Percentiles rank a stretch among this genome's conserved stretches.
Evolutionary conservation across 2,329 filamentous ascomycete species (phyloP).

Genomic region (Grosmannia huntii): DNA sequence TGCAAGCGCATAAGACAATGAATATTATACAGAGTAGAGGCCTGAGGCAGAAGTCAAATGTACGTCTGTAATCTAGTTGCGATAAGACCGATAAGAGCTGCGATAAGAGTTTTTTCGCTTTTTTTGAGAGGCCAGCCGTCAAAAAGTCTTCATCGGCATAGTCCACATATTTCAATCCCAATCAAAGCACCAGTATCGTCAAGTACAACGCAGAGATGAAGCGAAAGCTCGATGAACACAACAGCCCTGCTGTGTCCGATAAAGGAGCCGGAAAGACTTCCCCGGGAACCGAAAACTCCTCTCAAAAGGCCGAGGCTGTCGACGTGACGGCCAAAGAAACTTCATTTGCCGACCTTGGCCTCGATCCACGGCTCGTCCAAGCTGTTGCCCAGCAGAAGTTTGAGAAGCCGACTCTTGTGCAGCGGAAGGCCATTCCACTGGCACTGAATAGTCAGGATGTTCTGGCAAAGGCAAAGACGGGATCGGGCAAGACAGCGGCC

Average conservation of each 20-base stretch:
- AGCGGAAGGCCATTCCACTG: conserved; percentile 76
- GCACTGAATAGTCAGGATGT: conserved; percentile 82
- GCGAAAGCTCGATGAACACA: conserved; percentile 41
- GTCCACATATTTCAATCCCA: background rate
- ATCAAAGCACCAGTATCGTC: background rate
- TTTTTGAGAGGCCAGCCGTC: background rate
- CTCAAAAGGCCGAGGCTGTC: conserved; percentile 12
- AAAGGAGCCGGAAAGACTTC: background rate
- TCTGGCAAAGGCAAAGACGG: conserved; percentile 83
- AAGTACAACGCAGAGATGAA: conserved; percentile 32
- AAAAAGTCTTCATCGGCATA: background rate
- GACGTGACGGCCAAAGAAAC: conserved; percentile 2
- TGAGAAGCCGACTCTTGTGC: conserved; percentile 75
- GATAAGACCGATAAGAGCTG: background rate
- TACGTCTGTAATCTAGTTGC: background rate
- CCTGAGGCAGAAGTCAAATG: background rate
- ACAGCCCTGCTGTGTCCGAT: conserved; percentile 18
- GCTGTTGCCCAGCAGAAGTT: conserved; percentile 77
- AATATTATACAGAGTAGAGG: background rate
- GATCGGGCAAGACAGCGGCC: conserved; percentile 94
- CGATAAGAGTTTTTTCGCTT: conserved; percentile 1
- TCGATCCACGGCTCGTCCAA: conserved; percentile 78
- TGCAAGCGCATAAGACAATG: too few species aligned
- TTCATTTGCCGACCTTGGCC: conserved; percentile 58
- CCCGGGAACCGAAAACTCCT: background rate